phyloP scores from a whole-genome alignment of 2,329 filamentous ascomycete genomes.

The Aspergillus sp. region DNA sequence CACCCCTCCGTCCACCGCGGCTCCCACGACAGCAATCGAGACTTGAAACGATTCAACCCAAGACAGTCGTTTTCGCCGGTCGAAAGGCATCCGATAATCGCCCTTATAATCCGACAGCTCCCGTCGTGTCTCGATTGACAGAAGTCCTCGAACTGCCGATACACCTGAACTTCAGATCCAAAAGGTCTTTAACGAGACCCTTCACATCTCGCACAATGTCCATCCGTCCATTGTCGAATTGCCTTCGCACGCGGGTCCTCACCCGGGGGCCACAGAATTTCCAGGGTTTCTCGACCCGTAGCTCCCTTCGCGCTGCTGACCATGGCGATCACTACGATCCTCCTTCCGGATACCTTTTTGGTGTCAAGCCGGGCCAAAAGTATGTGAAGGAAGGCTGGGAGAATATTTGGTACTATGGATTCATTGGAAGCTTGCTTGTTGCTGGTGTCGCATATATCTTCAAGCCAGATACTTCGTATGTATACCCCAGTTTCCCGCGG shows the following conservation, averaged over 20 bases:
- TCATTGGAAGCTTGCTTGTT: slow-evolving; percentile 67
- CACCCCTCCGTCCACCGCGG: slow-evolving; percentile 23
- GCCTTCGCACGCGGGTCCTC: slow-evolving; percentile 33
- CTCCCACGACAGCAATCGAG: slow-evolving; percentile 14
- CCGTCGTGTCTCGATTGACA: slow-evolving; percentile 9
- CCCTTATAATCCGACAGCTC: slow-evolving; percentile 5
- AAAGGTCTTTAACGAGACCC: background rate
- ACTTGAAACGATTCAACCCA: slow-evolving; percentile 20
- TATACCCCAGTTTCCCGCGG: slow-evolving; percentile 24
- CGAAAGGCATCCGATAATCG: slow-evolving; percentile 6
- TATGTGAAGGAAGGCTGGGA: slow-evolving; percentile 96
- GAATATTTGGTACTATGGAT: slow-evolving; percentile 72
- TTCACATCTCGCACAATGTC: slow-evolving; percentile 27
- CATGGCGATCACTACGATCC: slow-evolving; percentile 80
- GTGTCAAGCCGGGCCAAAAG: slow-evolving; percentile 91
- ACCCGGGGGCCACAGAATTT: slow-evolving; percentile 28
- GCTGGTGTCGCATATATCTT: slow-evolving; percentile 79
- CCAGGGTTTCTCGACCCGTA: slow-evolving; percentile 36
- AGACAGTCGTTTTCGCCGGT: slow-evolving; percentile 6
- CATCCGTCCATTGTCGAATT: slow-evolving; percentile 30
- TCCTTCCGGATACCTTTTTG: slow-evolving; percentile 85
- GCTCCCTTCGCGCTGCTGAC: slow-evolving; percentile 36
- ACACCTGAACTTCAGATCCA: slow-evolving; percentile 5
- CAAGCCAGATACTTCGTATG: slow-evolving; percentile 98
- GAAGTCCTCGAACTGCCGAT: slow-evolving; percentile 12